Base-by-base conservation (phyloP, 148 eudicot species). In the Diospyros kaki region DNA sequence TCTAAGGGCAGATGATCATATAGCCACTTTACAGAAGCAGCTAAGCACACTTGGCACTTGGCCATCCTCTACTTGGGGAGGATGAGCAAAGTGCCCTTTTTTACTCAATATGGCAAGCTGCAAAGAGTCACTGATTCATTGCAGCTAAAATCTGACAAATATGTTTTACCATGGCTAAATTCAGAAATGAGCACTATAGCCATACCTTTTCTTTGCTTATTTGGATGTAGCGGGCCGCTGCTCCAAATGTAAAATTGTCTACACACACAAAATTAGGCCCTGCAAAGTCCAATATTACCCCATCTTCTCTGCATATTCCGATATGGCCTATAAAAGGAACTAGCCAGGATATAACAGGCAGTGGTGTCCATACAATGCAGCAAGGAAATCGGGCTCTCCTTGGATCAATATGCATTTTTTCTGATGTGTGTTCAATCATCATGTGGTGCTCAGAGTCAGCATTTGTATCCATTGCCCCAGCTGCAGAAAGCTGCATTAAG, bases 241-340 rank as follows among this genome's bases (percentile, higher is more conserved):
- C 83, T 45, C 97, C 98, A 68, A 92, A 95, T 55, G 98, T 83
- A 75, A 95, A 95, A 78, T 87, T 86, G 78, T 95, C 98, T 46
- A 95, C 98, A 72, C 89, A 86, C 0, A 95, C 97, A 80, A 84
- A 92, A 80, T 95, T 95, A 14, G 98, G 97, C 73, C 98, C 98
- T 5, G 97, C 97, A 84, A 95, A 95, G 81, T 95, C 98, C 79
- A 92, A 76, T 63, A 95, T 92, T 14, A 90, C 92, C 28, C 98
- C 98, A 81, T 95, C 96, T 81, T 95, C 96, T 85, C 98, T 87
- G 83, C 97, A 89, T 63, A 95, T 90, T 72, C 98, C 98, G 51
- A 90, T 76, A 68, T 92, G 97, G 54, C 98, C 98, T 51, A 95
- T 86, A 74, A 93, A 92, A 78, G 98, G 98, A 69, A 90, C 64